Conservation (phyloP, 2,329 filamentous ascomycete genomes). For the Aspergillus novoparasiticus region DNA sequence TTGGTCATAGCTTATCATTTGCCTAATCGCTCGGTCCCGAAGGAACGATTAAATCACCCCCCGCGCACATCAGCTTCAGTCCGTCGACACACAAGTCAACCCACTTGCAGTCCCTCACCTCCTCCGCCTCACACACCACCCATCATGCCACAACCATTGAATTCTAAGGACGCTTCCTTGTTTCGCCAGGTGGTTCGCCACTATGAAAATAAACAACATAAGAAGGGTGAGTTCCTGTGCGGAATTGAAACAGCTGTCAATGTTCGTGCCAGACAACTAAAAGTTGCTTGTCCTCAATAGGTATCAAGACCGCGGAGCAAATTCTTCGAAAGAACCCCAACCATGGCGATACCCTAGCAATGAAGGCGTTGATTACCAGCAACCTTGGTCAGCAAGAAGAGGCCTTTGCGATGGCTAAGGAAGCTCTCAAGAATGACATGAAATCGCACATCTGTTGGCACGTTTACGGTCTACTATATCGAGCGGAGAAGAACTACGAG, state of each 20-base stretch:
- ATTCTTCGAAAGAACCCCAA: constrained; percentile 93
- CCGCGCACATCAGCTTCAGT: constrained; percentile 38
- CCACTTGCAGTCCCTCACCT: constrained; percentile 14
- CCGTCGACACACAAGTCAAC: constrained; percentile 34
- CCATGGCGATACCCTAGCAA: constrained; percentile 97
- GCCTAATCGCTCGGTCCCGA: constrained; percentile 16
- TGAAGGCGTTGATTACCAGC: constrained; percentile 98
- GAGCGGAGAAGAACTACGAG: constrained; percentile 95
- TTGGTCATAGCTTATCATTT: constrained; percentile 24
- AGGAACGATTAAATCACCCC: constrained; percentile 20
- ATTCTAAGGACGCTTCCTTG: constrained; percentile 86
- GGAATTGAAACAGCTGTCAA: constrained; percentile 9
- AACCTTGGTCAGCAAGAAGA: constrained; percentile 89
- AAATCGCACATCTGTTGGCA: constrained; percentile 99
- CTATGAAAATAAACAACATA: constrained; percentile 99
- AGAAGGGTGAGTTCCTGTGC: constrained; percentile 61
- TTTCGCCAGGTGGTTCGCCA: constrained; percentile 93
- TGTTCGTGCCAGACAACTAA: constrained; percentile 18
- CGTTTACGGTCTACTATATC: constrained; percentile 92
- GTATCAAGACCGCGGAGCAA: constrained; percentile 92
- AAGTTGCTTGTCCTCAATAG: constrained; percentile 45
- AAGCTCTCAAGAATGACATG: constrained; percentile 93
- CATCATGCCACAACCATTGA: constrained; percentile 52
- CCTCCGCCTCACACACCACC: constrained; percentile 32
- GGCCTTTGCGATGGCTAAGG: constrained; percentile 89